A percentile compares a stretch with the other conserved stretches of the same genome.
Conservation (phyloP, 2,329 filamentous ascomycete species). For the Penicillium sp. region DNA sequence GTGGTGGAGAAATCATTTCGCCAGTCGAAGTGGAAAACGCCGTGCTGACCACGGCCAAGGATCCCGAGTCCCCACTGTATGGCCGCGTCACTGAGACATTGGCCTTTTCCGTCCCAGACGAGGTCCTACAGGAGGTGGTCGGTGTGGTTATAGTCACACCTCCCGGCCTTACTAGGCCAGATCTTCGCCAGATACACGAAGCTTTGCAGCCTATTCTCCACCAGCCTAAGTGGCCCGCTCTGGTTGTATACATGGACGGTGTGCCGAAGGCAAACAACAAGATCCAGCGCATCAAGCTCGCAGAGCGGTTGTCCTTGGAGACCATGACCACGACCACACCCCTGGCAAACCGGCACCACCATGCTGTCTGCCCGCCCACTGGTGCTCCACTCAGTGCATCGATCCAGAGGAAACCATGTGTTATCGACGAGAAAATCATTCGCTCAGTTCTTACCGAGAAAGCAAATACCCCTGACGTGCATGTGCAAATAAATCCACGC, state of each 20-base stretch:
- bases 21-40: constrained; percentile 61
- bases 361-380: constrained; percentile 51
- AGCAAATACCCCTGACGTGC: constrained; percentile 12
- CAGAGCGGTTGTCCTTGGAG: constrained; percentile 49
- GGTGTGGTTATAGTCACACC: constrained; percentile 55
- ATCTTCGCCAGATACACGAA: constrained; percentile 51
- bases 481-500: constrained; percentile 19
- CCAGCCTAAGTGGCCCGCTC: constrained; percentile 54
- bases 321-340: constrained; percentile 48
- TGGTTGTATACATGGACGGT: constrained; percentile 57
- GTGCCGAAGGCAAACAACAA: constrained; percentile 60
- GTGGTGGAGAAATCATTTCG: constrained; percentile 60
- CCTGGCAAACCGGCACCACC: constrained; percentile 50
- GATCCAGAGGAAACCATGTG: constrained; percentile 42
- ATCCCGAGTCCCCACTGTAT: constrained; percentile 42
- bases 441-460: constrained; percentile 4
- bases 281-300: constrained; percentile 55
- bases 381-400: constrained; percentile 46
- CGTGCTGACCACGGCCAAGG: constrained; percentile 50
- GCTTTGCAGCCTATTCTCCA: constrained; percentile 52
- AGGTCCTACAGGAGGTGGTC: constrained; percentile 58
- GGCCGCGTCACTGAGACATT: constrained; percentile 52
- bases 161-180: constrained; percentile 44
- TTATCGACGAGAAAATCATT: constrained; percentile 29
- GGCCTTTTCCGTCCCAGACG: constrained; percentile 56